Evolutionary conservation across 371 early-diverging fungal species (phyloP).

Genomic region (Mucor irregularis): DNA sequence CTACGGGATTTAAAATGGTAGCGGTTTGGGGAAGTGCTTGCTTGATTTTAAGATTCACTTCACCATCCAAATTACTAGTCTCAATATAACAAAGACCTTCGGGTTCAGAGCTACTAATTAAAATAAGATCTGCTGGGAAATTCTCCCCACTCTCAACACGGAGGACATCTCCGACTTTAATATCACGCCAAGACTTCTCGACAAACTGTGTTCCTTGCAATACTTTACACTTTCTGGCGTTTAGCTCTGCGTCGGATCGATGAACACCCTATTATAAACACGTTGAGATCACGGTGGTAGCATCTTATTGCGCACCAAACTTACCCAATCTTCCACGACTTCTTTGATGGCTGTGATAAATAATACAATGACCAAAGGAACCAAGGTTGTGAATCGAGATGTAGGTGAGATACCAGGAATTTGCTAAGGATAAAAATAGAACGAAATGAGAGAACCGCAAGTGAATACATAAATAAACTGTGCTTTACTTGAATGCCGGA

Average conservation of each 20-base stretch:
- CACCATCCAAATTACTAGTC: slow-evolving; percentile 95
- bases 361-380: slow-evolving; percentile 91
- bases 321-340: slow-evolving; percentile 90
- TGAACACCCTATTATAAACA: slow-evolving; percentile 68
- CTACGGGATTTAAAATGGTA: slow-evolving; percentile 57
- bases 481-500: slow-evolving; percentile 77
- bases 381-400: slow-evolving; percentile 84
- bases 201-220: slow-evolving; percentile 65
- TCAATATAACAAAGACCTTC: slow-evolving; percentile 92
- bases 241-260: slow-evolving; percentile 75
- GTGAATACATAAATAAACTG: slow-evolving; percentile 1
- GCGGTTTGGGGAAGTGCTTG: slow-evolving; percentile 81
- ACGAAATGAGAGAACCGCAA: slow-evolving; percentile 15
- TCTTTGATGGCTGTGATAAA: slow-evolving; percentile 96
- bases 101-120: slow-evolving; percentile 86
- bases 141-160: slow-evolving; percentile 83
- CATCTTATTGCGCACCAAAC: slow-evolving; percentile 2
- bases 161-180: slow-evolving; percentile 92
- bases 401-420: slow-evolving; percentile 85
- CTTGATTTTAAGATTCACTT: slow-evolving; percentile 93
- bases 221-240: slow-evolving; percentile 70
- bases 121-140: slow-evolving; percentile 92
- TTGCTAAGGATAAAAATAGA: slow-evolving; percentile 53
- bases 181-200: slow-evolving; percentile 71
- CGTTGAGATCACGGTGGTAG: not conserved